These are phyloP conservation scores for Colletotrichum caudatum DNA, from an alignment of 2,329 filamentous ascomycete genomes.

Conservation along the genomic window DNA sequence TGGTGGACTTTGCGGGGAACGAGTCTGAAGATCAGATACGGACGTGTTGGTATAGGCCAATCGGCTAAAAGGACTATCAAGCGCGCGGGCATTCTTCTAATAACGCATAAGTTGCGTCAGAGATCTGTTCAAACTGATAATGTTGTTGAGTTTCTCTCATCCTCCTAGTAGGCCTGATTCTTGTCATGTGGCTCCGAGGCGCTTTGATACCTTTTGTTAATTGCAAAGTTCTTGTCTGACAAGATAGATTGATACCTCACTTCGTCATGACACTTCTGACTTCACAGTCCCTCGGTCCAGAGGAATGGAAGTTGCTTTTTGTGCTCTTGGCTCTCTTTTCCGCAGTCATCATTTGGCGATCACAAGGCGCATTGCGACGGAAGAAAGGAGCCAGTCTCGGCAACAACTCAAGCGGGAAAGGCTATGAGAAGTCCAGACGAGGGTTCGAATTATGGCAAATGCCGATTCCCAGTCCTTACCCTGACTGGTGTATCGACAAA, in stretches of 20 bases:
- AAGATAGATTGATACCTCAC: not conserved
- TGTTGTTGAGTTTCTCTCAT: not conserved
- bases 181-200: not conserved
- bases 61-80: not conserved
- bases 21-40: slow-evolving; percentile 25
- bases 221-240: not conserved
- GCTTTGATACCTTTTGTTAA: not conserved
- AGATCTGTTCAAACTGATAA: slow-evolving; percentile 15
- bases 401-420: not conserved
- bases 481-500: slow-evolving; percentile 74
- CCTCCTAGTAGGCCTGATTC: not conserved
- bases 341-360: slow-evolving; percentile 16
- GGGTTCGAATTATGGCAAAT: slow-evolving; percentile 61
- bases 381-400: not conserved
- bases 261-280: slow-evolving; percentile 16
- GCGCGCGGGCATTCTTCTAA: not conserved
- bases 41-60: not conserved
- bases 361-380: not conserved
- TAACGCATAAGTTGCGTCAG: slow-evolving; percentile 7
- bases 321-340: slow-evolving; percentile 25
- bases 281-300: not conserved
- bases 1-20: slow-evolving; percentile 32
- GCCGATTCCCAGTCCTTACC: slow-evolving; percentile 71
- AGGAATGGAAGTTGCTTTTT: slow-evolving; percentile 24
- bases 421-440: not conserved